Evolutionary conservation across 164 flowering plant genomes (phyloP), one percentile per base, ranked within the genome.

Genomic region (Annona cherimola): DNA sequence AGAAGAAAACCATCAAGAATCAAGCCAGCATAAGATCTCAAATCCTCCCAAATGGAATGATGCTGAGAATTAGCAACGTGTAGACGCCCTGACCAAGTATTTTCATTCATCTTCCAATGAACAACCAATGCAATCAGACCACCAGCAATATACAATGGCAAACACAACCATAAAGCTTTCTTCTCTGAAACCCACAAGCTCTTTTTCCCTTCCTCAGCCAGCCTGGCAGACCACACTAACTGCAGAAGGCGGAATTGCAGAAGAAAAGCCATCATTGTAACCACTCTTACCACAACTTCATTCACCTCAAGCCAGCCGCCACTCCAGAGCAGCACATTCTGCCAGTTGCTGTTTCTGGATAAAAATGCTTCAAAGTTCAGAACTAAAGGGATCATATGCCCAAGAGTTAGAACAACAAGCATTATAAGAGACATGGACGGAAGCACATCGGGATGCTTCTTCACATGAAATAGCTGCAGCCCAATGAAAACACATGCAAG

Each of bases 21-120:
- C 78, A 90, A 77, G n/a, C 91, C 93, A 11, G 81, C 83, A 68
- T 84, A 90, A n/a, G 91, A 85, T 74, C 76, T 82, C 54, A 86
- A 69, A 74, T 77, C 79, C 14, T 70, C 76, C 86, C 80, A 85
- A 8, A 83, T 14, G 8, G 86, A 78, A 68, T 46, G 67, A 70
- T 44, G 78, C 61, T 64, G 69, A 45, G 61, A 54, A 35, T n/a
- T 42, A 12, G 45, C 68, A 63, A 46, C 4, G 1, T 9, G 5
- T 18, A 18, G 43, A 1, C 3, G 16, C 5, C 6, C 8, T 19
- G 1, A 6, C 40, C 9, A 50, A 4, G 72, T 18, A 61, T 63
- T 18, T 42, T 44, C 63, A 42, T 46, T 54, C 18, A 18, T 64
- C 11, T 64, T 55, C 69, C 69, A 74, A 70, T 75, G 81, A 43